These are phyloP conservation scores for Ambrosia hybrid DNA, from an alignment of 140 eudicot species.

Conservation along the genomic window DNA sequence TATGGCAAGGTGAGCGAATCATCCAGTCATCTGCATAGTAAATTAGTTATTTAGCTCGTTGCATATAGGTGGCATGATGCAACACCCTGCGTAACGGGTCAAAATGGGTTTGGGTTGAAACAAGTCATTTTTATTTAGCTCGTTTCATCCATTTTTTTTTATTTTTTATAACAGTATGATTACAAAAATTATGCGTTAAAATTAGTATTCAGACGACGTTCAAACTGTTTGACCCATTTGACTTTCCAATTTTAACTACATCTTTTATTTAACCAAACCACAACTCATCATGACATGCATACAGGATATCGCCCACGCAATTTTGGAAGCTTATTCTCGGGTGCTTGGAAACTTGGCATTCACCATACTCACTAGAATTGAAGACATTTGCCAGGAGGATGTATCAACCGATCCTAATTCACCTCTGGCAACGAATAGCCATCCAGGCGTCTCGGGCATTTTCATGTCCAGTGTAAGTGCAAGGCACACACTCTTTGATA, in stretches of 20 bases:
- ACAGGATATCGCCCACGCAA: conserved; percentile 84
- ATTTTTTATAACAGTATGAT: not conserved
- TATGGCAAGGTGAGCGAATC: conserved; percentile 65
- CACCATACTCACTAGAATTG: conserved; percentile 72
- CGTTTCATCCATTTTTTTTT: not conserved
- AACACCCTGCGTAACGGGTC: not conserved
- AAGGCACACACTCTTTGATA: conserved; percentile 62
- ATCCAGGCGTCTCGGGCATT: conserved; percentile 35
- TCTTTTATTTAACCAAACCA: not conserved
- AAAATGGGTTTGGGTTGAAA: not conserved
- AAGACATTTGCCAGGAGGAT: conserved; percentile 68
- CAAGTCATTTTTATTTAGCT: not conserved
- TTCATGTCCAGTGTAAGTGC: conserved; percentile 41
- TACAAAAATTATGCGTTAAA: not conserved
- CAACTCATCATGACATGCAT: not conserved
- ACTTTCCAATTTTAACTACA: not conserved
- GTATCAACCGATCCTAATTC: conserved; percentile 62
- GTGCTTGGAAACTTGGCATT: conserved; percentile 73
- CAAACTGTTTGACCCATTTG: not conserved
- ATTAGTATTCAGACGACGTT: not conserved
- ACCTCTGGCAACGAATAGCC: conserved; percentile 46
- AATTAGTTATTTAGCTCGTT: not conserved
- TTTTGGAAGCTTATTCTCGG: conserved; percentile 94
- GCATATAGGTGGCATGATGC: not conserved
- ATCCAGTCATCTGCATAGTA: not conserved